A percentile compares a stretch with the other conserved stretches of the same genome.
phyloP scores from a whole-genome alignment of 108 stramenopile genomes.

The Skeletonema costatum region DNA sequence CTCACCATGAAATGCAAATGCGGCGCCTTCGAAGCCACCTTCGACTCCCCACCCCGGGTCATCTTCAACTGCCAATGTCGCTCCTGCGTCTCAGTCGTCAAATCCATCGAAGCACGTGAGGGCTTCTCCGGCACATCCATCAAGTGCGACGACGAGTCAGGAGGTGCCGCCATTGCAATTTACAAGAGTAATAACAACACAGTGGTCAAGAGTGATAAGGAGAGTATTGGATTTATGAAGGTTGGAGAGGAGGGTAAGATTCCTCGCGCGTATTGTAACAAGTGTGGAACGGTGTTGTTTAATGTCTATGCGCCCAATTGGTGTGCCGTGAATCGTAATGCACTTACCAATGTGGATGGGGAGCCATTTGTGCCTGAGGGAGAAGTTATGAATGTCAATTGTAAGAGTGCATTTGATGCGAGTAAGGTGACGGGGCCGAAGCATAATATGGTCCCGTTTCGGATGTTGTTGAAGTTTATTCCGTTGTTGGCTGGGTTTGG shows the following conservation, averaged over 20 bases:
- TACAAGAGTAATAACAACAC: slow-evolving; percentile 37
- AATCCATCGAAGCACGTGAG: slow-evolving; percentile 28
- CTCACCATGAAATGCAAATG: slow-evolving; percentile 42
- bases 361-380: neutral
- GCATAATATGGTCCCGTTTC: slow-evolving; percentile 14
- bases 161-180: slow-evolving; percentile 21
- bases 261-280: slow-evolving; percentile 23
- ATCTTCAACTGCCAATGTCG: slow-evolving; percentile 43
- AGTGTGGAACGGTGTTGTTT: slow-evolving; percentile 29
- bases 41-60: slow-evolving; percentile 24
- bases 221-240: slow-evolving; percentile 32
- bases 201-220: slow-evolving; percentile 17
- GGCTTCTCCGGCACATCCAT: slow-evolving; percentile 22
- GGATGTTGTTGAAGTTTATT: slow-evolving; percentile 31
- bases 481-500: slow-evolving; percentile 4
- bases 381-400: slow-evolving; percentile 18
- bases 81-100: slow-evolving; percentile 30
- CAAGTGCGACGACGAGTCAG: slow-evolving; percentile 12
- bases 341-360: slow-evolving; percentile 15
- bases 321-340: slow-evolving; percentile 38
- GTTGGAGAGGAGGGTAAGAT: slow-evolving; percentile 22
- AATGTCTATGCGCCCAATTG: slow-evolving; percentile 26
- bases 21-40: slow-evolving; percentile 33
- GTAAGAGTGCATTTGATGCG: slow-evolving; percentile 30
- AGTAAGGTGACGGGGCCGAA: slow-evolving; percentile 15